A percentile compares a stretch with the other conserved stretches of the same genome.
Evolutionary conservation across 208 protist species (phyloP).

Genomic region (Angomonas deanei): DNA sequence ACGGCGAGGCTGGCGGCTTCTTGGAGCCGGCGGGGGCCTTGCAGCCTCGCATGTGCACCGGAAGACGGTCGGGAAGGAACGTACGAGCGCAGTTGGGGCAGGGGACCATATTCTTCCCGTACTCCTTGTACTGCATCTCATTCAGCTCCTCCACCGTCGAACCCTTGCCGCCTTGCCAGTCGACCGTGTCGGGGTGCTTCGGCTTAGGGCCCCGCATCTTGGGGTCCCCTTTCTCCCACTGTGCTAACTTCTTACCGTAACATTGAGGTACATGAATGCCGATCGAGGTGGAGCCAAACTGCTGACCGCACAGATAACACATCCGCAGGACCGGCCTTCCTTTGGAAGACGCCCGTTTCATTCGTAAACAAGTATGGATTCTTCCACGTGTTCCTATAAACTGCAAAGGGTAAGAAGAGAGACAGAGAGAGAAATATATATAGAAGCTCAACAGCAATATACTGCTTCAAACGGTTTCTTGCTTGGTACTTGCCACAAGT

Average conservation of each 20-base stretch:
- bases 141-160: slow-evolving; percentile 44
- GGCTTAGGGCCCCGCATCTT: slow-evolving; percentile 37
- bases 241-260: slow-evolving; percentile 47
- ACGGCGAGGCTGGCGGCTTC: slow-evolving; percentile 6
- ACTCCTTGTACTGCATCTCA: slow-evolving; percentile 75
- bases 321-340: slow-evolving; percentile 16
- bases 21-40: slow-evolving; percentile 21
- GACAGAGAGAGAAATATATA: neutral
- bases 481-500: too few relatives aligned
- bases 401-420: neutral
- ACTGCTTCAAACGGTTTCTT: too few relatives aligned
- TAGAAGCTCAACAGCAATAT: neutral
- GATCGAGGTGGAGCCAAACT: slow-evolving; percentile 74
- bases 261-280: slow-evolving; percentile 76
- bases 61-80: slow-evolving; percentile 89
- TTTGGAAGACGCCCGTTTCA: neutral
- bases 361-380: too few relatives aligned
- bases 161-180: slow-evolving; percentile 46
- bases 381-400: neutral
- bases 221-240: slow-evolving; percentile 44
- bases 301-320: slow-evolving; percentile 80
- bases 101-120: slow-evolving; percentile 67
- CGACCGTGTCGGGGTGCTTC: slow-evolving; percentile 40
- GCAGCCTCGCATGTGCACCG: slow-evolving; percentile 84
- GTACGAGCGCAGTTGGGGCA: slow-evolving; percentile 83